Percentiles rank a stretch among this genome's conserved stretches.
phyloP scores from a whole-genome alignment of 169 alveolate genomes.

The Fabrea salina region DNA sequence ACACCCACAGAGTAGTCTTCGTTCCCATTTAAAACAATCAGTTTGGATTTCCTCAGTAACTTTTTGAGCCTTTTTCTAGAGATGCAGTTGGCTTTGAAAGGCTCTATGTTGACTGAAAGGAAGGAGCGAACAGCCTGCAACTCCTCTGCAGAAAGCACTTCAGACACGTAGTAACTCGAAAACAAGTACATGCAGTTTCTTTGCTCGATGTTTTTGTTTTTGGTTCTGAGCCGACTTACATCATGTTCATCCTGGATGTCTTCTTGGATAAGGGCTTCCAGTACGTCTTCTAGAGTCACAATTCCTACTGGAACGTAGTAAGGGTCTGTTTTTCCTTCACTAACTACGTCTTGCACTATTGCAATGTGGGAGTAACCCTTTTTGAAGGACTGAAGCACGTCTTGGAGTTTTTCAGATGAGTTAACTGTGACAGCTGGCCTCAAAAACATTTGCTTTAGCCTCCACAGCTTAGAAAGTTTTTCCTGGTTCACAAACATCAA shows the following conservation, averaged over 20 bases:
- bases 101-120: not conserved
- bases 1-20: not conserved
- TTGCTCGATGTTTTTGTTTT: not conserved
- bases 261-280: conserved; percentile 47
- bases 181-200: not conserved
- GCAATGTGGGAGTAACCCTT: conserved; percentile 46
- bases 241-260: conserved; percentile 47
- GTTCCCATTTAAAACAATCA: not conserved
- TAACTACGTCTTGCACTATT: conserved; percentile 34
- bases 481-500: conserved; percentile 54
- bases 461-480: conserved; percentile 30
- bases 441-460: not conserved
- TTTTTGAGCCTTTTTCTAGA: not conserved
- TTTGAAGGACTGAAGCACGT: conserved; percentile 37
- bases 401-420: conserved; percentile 9
- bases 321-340: conserved; percentile 40
- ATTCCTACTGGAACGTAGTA: conserved; percentile 42
- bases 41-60: not conserved
- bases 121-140: not conserved
- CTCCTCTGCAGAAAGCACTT: not conserved
- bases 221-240: not conserved
- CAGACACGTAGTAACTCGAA: not conserved
- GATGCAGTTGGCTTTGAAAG: not conserved
- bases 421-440: conserved; percentile 33
- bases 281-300: conserved; percentile 62